A percentile compares a stretch with the other conserved stretches of the same genome.
Conservation (phyloP, 2,329 filamentous ascomycete species). For the Colletotrichum horii region DNA sequence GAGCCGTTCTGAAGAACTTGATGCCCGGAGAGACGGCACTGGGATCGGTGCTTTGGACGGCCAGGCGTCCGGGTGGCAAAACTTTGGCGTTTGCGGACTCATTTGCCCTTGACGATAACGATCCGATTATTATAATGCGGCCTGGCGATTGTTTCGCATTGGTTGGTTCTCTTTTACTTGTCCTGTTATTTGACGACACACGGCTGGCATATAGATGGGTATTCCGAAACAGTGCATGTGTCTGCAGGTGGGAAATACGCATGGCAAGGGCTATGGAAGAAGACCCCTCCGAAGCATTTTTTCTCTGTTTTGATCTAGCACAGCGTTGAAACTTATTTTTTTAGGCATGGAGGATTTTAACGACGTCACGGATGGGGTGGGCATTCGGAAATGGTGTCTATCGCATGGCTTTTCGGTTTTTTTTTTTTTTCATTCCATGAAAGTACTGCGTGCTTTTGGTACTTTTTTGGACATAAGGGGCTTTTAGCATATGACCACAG, state of each 20-base stretch:
- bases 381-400: slow-evolving; percentile 8
- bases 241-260: neutral
- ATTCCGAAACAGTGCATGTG: neutral
- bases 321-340: slow-evolving; percentile 3
- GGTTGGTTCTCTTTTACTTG: neutral
- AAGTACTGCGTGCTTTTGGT: neutral
- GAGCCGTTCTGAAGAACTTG: slow-evolving; percentile 25
- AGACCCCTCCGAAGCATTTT: neutral
- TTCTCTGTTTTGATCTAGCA: slow-evolving; percentile 4
- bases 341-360: slow-evolving; percentile 3
- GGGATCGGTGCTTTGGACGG: neutral
- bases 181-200: neutral
- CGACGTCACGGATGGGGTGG: slow-evolving; percentile 6
- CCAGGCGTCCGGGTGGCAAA: neutral
- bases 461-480: neutral
- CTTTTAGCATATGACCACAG: neutral
- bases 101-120: neutral
- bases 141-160: neutral
- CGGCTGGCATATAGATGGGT: neutral
- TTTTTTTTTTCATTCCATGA: neutral
- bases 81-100: neutral
- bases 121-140: neutral
- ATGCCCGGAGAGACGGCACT: slow-evolving; percentile 12
- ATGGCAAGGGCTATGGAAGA: neutral
- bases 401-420: neutral